Base-by-base conservation (phyloP, 441 rosid species). In the Erysimum cheiri region DNA sequence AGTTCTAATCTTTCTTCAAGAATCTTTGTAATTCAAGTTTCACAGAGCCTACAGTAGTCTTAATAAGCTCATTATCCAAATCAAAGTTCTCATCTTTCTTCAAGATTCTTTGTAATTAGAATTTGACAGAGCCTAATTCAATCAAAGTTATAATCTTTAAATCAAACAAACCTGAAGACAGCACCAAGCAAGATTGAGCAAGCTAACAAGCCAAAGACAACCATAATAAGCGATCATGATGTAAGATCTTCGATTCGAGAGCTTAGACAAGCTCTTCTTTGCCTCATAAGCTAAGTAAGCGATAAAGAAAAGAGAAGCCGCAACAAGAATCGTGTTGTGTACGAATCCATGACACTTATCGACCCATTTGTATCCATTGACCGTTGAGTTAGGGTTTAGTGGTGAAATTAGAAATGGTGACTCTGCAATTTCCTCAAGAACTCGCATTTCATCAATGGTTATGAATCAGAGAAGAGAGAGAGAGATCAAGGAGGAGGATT, bases 171-270 rank as follows among this genome's bases (percentile, higher is more conserved):
- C 98, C 98, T 93, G 97, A 40, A 88, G 64, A 70, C 65, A 85
- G 67, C 93, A 91, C 98, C 97, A 93, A 72, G 78, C 80, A 67
- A 93, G 89, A 75, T 91, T 93, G 72, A 87, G 95, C 93, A 86
- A 79, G 84, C 92, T 89, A 76, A 86, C 87, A 58, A 93, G 82
- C 97, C 97, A 89, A 70, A 93, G 90, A 72, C 85, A 81, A 1
- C 82, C 91, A 53, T 89, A 91, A 61, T 91, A 93, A 11, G 91
- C 83, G 11, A 84, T 86, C 91, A 93, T 91, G 55, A 93, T 85
- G 62, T 82, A 67, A 0, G 97, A 93, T 78, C 96, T 86, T 13
- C 95, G 93, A 77, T 87, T 72, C 24, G 87, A 81, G 32, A 93
- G 86, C 84, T 84, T 91, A 17, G 80, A 73, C 19, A 85, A 54